phyloP scores from a whole-genome alignment of 495 filamentous ascomycete species.

The Penicillium taxi region DNA sequence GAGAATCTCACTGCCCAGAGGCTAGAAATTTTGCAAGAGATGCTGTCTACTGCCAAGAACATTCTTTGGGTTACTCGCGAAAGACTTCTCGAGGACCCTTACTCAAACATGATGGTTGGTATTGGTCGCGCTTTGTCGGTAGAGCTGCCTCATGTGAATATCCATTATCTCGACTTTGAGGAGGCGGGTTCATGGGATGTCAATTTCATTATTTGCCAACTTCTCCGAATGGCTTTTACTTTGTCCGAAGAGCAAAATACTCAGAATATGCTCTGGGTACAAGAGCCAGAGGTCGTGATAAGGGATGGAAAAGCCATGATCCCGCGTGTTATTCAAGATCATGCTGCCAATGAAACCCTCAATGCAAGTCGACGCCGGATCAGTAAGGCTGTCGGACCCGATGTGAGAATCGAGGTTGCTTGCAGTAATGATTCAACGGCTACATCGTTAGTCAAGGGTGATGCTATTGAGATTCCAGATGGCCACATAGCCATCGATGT shows the following conservation, averaged over 20 bases:
- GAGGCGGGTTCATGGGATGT: background rate
- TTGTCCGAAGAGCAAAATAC: background rate
- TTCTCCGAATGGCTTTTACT: background rate
- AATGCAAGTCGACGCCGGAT: slow-evolving; percentile 1
- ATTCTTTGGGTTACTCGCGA: slow-evolving; percentile 1
- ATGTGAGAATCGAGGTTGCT: background rate
- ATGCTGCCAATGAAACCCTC: background rate
- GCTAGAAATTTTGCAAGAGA: background rate
- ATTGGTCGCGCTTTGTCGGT: background rate
- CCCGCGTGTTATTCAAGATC: background rate
- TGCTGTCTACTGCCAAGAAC: background rate
- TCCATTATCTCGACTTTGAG: background rate
- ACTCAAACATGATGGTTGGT: slow-evolving; percentile 1
- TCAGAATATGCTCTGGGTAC: background rate
- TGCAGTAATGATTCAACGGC: too few species aligned
- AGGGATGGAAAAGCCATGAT: background rate
- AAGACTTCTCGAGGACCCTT: background rate
- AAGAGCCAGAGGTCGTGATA: background rate
- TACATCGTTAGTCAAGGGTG: too few species aligned
- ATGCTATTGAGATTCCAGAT: background rate
- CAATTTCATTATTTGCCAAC: background rate
- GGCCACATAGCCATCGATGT: background rate
- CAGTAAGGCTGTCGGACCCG: background rate
- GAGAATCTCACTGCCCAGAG: background rate
- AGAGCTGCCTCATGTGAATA: background rate